Base-by-base conservation (phyloP, 805 yeast species). In the Cyberlindnera xylosilytica region DNA sequence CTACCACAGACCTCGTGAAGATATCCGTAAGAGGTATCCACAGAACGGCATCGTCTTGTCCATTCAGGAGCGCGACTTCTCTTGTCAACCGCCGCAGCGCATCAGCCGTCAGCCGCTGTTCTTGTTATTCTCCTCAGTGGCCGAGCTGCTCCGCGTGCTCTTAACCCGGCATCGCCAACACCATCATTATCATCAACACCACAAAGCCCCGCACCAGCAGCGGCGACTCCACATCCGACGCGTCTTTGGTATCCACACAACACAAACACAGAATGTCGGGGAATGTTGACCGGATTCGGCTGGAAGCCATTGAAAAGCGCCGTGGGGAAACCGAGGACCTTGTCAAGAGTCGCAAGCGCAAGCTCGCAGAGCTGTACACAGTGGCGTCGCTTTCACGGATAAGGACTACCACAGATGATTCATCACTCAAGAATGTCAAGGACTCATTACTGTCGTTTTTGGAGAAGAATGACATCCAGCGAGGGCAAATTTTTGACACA, bases 311-410 rank as follows among this genome's bases (percentile, higher is more conserved):
- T 27, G 78, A 71, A 38, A 63, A 64, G 49, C 63, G 76, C 42
- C 60, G 71, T 20, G 69, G 65, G 34, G 53, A 46, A 11, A 46
- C 50, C 3, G 39, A 36, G 4, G 72, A 68, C 37, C 61, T 78
- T n/a, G 63, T 77, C 11, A 65, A 69, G 46, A 65, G 67, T 34
- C 65, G 88, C 37, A 78, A 78, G 52, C 64, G 81, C 20, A 78
- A 78, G 53, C 65, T 83, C 19, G 70, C 83, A 2, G 85, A 81
- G 58, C 63, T 83, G 15, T 82, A 78, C 55, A 75, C 80, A 49
- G 72, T 82, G 12, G 68, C 85, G 10, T 60, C 77, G 46, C 60
- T 77, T 39, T 77, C 81, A 16, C 64, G 69, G 43, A 57, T 74
- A 42, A 43, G 68, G 35, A 53, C 60, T 5, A 50, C 79, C 66